These are phyloP conservation scores for Quercus gilva DNA, from an alignment of 306 rosid genomes.

Conservation along the genomic window DNA sequence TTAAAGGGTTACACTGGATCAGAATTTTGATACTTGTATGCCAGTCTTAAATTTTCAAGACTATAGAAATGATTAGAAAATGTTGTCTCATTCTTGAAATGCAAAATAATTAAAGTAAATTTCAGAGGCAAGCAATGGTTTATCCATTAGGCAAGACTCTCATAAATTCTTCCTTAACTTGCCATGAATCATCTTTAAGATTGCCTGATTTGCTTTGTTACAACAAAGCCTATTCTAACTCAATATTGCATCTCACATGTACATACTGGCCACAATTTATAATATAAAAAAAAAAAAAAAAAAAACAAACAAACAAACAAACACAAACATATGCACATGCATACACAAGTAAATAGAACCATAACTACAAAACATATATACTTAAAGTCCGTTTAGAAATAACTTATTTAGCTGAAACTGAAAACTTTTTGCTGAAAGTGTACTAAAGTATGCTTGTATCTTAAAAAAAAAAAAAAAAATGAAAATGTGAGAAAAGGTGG, in stretches of 20 bases:
- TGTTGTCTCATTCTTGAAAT: background rate
- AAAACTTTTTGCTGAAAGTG: too few species aligned
- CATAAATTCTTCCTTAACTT: background rate
- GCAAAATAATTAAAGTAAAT: background rate
- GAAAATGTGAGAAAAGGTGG: too few species aligned
- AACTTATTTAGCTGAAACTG: too few species aligned
- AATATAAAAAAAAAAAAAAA: background rate
- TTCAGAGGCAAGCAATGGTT: background rate
- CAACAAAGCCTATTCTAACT: background rate
- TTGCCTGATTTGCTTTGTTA: background rate
- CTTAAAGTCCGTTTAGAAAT: background rate
- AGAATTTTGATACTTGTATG: background rate
- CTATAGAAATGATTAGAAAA: background rate
- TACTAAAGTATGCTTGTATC: too few species aligned
- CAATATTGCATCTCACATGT: background rate
- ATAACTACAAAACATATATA: background rate
- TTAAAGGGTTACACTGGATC: background rate
- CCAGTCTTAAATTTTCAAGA: constrained; percentile 1
- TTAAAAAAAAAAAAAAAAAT: too few species aligned
- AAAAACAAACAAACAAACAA: too few species aligned
- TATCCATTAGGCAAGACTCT: background rate
- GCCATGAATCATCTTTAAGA: background rate
- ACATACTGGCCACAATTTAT: background rate
- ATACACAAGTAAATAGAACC: background rate
- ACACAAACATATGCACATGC: background rate